These are phyloP conservation scores for Mortierella alpina DNA, from an alignment of 192 early-diverging fungal genomes.

Conservation along the genomic window DNA sequence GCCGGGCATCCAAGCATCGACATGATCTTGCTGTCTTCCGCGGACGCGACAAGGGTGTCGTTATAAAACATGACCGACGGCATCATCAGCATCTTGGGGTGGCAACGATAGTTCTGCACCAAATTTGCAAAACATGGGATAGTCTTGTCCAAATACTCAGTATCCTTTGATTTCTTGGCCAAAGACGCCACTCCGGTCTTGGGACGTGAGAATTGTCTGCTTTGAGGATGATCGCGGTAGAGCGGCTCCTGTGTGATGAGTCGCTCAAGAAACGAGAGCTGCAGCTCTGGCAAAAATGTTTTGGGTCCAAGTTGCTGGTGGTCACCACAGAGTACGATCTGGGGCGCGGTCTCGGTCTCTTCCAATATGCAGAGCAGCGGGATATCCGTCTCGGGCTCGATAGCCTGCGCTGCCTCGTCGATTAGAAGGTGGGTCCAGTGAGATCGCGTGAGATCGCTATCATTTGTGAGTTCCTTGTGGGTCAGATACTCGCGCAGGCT, in stretches of 20 bases:
- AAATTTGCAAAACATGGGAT: conserved; percentile 59
- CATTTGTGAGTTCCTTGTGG: conserved; percentile 22
- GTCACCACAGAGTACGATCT: conserved; percentile 66
- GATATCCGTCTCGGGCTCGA: conserved; percentile 63
- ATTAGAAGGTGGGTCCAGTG: conserved; percentile 63
- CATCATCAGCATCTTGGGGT: conserved; percentile 62
- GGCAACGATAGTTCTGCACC: conserved; percentile 62
- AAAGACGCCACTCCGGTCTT: conserved; percentile 2
- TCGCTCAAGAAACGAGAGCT: conserved; percentile 61
- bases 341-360: conserved; percentile 43
- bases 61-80: conserved; percentile 64
- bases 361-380: conserved; percentile 56
- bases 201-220: conserved; percentile 24
- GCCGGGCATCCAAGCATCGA: conserved; percentile 50
- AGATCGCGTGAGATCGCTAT: conserved; percentile 23
- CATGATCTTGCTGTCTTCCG: conserved; percentile 27
- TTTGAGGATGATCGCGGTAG: conserved; percentile 58
- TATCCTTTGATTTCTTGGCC: conserved; percentile 21
- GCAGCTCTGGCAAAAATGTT: conserved; percentile 49
- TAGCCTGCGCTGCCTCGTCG: conserved; percentile 69
- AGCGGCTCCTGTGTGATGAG: conserved; percentile 51
- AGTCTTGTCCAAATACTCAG: conserved; percentile 25
- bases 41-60: conserved; percentile 55
- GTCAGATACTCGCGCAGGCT: conserved; percentile 40
- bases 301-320: conserved; percentile 64